Evolutionary conservation across 306 rosid species (phyloP).

Genomic region (Echinosophora koreensis): DNA sequence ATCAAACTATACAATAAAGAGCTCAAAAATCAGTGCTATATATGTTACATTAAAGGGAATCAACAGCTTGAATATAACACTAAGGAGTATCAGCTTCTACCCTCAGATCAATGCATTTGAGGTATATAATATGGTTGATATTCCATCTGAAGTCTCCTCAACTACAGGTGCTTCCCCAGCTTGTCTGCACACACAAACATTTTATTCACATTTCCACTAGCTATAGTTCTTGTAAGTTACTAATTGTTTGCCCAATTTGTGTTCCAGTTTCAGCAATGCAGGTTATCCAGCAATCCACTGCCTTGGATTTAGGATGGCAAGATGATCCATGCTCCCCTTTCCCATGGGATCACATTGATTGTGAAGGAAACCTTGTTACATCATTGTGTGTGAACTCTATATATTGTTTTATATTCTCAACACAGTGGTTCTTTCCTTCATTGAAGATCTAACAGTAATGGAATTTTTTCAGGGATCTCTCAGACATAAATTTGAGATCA

Average conservation of each 20-base stretch:
- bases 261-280: slow-evolving; percentile 90
- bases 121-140: slow-evolving; percentile 75
- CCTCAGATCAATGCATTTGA: slow-evolving; percentile 95
- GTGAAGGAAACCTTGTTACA: slow-evolving; percentile 84
- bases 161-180: slow-evolving; percentile 75
- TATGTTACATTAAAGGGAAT: slow-evolving; percentile 59
- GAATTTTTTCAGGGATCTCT: slow-evolving; percentile 66
- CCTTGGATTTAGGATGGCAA: slow-evolving; percentile 89
- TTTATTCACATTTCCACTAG: slow-evolving; percentile 6
- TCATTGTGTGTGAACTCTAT: slow-evolving; percentile 62
- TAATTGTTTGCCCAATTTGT: slow-evolving; percentile 34
- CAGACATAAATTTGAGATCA: slow-evolving; percentile 79
- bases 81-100: slow-evolving; percentile 63
- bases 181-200: slow-evolving; percentile 7
- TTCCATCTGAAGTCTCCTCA: slow-evolving; percentile 85
- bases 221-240: slow-evolving; percentile 34
- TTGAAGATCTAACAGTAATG: slow-evolving; percentile 35
- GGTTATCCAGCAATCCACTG: slow-evolving; percentile 83
- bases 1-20: slow-evolving; percentile 70
- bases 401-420: slow-evolving; percentile 16
- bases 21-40: slow-evolving; percentile 68
- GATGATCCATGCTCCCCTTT: slow-evolving; percentile 94
- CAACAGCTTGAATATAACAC: slow-evolving; percentile 69
- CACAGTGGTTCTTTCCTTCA: slow-evolving; percentile 31
- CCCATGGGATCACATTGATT: slow-evolving; percentile 76